Percentiles rank a stretch among this genome's conserved stretches.
These are phyloP conservation scores for Alloteropsis semialata DNA, from an alignment of 176 grass and related monocot genomes.

Conservation along the genomic window DNA sequence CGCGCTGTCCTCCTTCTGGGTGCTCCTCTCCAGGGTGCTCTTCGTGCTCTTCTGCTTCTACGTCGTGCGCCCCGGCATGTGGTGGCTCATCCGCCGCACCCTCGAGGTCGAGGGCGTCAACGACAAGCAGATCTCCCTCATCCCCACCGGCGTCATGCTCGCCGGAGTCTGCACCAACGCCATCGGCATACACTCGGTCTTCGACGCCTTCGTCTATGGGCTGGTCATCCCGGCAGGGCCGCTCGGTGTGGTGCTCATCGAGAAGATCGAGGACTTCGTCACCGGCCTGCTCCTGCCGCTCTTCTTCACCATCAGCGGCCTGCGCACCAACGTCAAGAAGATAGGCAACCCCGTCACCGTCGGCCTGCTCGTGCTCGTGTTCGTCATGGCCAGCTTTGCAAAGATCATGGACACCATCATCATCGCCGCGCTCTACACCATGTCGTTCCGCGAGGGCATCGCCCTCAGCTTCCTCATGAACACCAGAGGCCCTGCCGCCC, in stretches of 20 bases:
- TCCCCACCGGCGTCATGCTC: constrained; percentile 65
- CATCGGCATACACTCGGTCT: constrained; percentile 69
- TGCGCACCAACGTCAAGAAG: no score
- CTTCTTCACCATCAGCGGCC: no score
- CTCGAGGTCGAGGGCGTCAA: constrained; percentile 59
- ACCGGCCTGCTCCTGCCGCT: no score
- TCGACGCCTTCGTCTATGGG: constrained; percentile 78
- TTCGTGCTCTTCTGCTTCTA: constrained; percentile 77
- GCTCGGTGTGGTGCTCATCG: constrained; percentile 50
- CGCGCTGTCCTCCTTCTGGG: constrained; percentile 56
- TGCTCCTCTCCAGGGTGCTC: constrained; percentile 44
- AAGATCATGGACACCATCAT: no score
- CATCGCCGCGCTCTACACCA: no score
- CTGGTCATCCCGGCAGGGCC: constrained; percentile 64
- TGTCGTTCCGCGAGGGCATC: no score
- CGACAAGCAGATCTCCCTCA: constrained; percentile 59
- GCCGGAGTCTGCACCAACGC: constrained; percentile 60
- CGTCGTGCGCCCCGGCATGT: constrained; percentile 62
- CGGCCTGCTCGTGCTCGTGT: no score
- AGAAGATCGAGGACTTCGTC: constrained; percentile 83
- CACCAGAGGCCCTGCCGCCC: no score
- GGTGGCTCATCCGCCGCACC: constrained; percentile 60
- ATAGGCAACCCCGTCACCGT: no score
- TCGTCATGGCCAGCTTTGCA: no score
- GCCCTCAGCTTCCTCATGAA: no score